Evolutionary conservation across 2,329 filamentous ascomycete genomes (phyloP).

Genomic region (Polytolypa hystricis): DNA sequence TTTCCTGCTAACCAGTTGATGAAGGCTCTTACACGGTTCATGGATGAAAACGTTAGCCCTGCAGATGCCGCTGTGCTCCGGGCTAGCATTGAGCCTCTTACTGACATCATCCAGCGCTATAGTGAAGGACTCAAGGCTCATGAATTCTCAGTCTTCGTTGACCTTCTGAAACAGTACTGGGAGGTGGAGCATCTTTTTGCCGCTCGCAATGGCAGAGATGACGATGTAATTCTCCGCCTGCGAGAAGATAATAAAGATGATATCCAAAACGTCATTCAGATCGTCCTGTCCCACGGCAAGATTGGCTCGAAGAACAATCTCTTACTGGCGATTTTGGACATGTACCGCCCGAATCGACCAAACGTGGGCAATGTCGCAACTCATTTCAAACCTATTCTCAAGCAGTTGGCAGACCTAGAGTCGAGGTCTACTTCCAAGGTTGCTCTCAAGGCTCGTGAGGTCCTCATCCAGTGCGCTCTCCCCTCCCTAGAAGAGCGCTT

Average conservation of each 20-base stretch:
- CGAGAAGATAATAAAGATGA: constrained; percentile 96
- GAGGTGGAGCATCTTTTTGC: constrained; percentile 81
- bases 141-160: constrained; percentile 72
- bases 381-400: constrained; percentile 70
- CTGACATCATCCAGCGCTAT: constrained; percentile 68
- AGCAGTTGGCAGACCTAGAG: constrained; percentile 82
- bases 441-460: constrained; percentile 89
- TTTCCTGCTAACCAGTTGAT: constrained; percentile 83
- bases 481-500: constrained; percentile 92
- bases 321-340: constrained; percentile 78
- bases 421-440: constrained; percentile 84
- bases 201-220: constrained; percentile 71
- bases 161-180: constrained; percentile 70
- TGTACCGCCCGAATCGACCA: constrained; percentile 91
- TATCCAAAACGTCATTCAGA: constrained; percentile 71
- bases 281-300: constrained; percentile 84
- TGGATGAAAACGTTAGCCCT: constrained; percentile 70
- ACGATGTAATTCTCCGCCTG: constrained; percentile 85
- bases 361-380: constrained; percentile 79
- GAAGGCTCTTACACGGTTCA: constrained; percentile 76
- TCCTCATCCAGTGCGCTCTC: constrained; percentile 92
- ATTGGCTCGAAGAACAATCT: constrained; percentile 91
- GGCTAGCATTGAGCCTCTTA: constrained; percentile 61
- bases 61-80: constrained; percentile 64
- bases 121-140: constrained; percentile 79